Evolutionary conservation across 306 rosid genomes (phyloP), one percentile per base, ranked within the genome.

Genomic region (Pterocarpus santalinus): DNA sequence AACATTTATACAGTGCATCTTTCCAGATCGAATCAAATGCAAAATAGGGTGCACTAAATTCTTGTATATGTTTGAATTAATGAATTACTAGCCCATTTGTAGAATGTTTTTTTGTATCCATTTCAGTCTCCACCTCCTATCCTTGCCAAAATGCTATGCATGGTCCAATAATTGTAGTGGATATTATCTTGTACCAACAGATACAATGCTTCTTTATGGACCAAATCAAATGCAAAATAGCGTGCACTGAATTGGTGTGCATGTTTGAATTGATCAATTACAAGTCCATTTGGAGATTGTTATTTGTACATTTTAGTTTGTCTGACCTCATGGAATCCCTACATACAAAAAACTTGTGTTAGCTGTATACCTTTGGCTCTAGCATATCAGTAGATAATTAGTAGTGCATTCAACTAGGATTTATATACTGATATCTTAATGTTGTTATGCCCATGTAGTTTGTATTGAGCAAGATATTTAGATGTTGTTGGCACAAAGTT

Each of bases 141-240:
- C 4, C 4, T 2, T 12, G 55, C 55, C 16, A 17, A 30, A 69
- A 32, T 66, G 62, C 57, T 30, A 28, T 55, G 52, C 10, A 55
- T 16, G 11, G 7, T 49, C 51, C 15, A 41, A 56, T 58, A 82
- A 15, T 55, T 16, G 2, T 32, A 35, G 46, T 49, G 73, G 55
- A 52, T 39, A 60, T 75, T 76, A 28, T 55, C 65, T 62, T 71
- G 49, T 56, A 30, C 22, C 36, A 73, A 39, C 7, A 10, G 52
- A 76, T 22, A 34, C 16, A 73, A 7, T 32, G 76, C 60, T 30
- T 41, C 44, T 36, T 30, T 75, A 12, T 41, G 15, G 30, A 66
- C 34, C 80, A 43, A 39, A 57, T 57, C 65, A 28, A 22, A 34
- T 17, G 38, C 49, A 15, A 46, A 60, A 58, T 44, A 68, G 14